A percentile compares a stretch with the other conserved stretches of the same genome.
These are phyloP conservation scores for Hordeum pubiflorum DNA, from an alignment of 202 grass and related monocot genomes.

Conservation along the genomic window DNA sequence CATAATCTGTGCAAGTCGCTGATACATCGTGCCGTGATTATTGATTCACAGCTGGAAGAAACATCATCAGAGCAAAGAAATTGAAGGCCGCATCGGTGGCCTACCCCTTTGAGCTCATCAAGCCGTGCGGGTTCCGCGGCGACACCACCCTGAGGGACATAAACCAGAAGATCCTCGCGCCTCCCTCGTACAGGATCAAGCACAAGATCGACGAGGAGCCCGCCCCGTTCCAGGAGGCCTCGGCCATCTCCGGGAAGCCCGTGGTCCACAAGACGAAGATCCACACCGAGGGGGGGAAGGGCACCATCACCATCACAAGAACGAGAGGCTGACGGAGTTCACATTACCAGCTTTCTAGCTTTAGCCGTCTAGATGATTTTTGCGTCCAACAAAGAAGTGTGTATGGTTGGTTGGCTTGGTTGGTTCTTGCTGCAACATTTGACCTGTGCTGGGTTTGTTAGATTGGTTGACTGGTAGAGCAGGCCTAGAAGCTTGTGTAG, in stretches of 20 bases:
- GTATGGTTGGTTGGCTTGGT: neutral
- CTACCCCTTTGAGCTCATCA: constrained; percentile 85
- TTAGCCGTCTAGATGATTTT: neutral
- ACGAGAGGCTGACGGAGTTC: constrained; percentile 43
- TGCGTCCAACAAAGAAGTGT: constrained; percentile 14
- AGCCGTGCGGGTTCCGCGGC: constrained; percentile 57
- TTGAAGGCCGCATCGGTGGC: constrained; percentile 38
- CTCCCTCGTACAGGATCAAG: constrained; percentile 53
- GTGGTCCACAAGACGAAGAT: constrained; percentile 84
- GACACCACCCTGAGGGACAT: constrained; percentile 68
- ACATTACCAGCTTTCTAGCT: neutral
- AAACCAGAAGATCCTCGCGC: constrained; percentile 64
- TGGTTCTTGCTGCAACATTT: constrained; percentile 11
- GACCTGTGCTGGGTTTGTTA: neutral
- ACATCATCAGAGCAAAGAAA: constrained; percentile 45
- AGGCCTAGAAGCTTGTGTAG: neutral
- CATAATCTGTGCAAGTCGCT: too few species aligned
- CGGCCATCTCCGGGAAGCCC: constrained; percentile 78
- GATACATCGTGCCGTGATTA: neutral
- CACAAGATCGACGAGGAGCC: constrained; percentile 47
- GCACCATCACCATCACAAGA: constrained; percentile 83
- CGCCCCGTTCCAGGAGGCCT: constrained; percentile 36
- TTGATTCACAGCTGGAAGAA: constrained; percentile 52
- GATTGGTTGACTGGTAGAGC: neutral
- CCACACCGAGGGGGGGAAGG: constrained; percentile 71